Conservation (phyloP, 768 basidiomycete species). For the Harrya chromipes region DNA sequence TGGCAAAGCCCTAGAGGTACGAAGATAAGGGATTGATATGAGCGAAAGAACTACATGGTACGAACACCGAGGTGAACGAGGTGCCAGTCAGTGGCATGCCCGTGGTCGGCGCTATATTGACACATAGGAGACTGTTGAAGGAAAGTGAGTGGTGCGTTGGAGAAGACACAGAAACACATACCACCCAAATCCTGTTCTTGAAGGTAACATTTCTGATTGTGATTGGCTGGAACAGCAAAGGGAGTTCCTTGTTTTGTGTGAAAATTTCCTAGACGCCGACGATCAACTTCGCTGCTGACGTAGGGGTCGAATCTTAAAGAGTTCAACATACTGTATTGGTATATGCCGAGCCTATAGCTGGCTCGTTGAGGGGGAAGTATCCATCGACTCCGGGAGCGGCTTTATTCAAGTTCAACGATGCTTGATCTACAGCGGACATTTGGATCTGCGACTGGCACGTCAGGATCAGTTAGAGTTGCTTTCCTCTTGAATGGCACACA, state of each 20-base stretch:
- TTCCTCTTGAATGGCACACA: neutral
- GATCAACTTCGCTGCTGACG: neutral
- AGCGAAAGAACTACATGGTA: neutral
- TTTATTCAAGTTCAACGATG: conserved; percentile 38
- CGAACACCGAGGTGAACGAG: conserved; percentile 69
- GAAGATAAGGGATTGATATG: neutral
- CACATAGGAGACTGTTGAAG: conserved; percentile 69
- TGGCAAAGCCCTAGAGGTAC: conserved; percentile 52
- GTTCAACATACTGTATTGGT: conserved; percentile 17
- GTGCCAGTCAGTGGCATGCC: conserved; percentile 82
- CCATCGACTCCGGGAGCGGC: conserved; percentile 48
- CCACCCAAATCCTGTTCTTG: conserved; percentile 74
- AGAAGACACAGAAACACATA: conserved; percentile 17
- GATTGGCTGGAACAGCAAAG: conserved; percentile 64
- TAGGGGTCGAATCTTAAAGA: neutral
- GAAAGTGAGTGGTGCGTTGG: neutral
- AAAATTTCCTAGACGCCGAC: conserved; percentile 30
- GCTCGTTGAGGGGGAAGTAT: conserved; percentile 60
- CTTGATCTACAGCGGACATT: neutral
- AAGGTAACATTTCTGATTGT: conserved; percentile 59
- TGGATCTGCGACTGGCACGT: too few relatives aligned
- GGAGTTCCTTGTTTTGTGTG: conserved; percentile 48
- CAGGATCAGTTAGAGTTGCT: too few relatives aligned
- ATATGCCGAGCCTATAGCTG: conserved; percentile 47
- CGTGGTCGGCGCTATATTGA: conserved; percentile 72